Percentiles rank a stretch among this genome's conserved stretches.
Conservation (phyloP, 78 protist species). For the Dictyostelium brefeldianum region DNA sequence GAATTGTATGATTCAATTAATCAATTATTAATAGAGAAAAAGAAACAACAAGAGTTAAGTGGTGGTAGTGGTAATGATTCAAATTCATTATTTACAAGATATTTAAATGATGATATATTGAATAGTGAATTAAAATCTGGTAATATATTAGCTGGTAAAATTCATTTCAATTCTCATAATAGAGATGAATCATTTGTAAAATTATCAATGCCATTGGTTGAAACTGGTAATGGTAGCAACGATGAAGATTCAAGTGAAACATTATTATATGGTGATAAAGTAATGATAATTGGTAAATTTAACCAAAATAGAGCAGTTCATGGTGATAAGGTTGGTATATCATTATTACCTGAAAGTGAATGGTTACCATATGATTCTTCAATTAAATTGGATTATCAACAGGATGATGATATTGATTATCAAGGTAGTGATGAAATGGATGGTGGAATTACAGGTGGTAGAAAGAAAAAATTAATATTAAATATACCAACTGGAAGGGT, state of each 20-base stretch:
- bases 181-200: constrained; percentile 61
- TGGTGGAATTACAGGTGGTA: not conserved
- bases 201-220: not conserved
- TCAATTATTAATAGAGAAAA: not conserved
- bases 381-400: not conserved
- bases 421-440: not conserved
- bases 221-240: not conserved
- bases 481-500: constrained; percentile 59
- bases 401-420: not conserved
- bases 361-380: constrained; percentile 22
- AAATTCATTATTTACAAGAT: constrained; percentile 16
- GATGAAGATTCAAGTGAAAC: not conserved
- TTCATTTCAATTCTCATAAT: constrained; percentile 32
- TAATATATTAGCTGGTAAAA: constrained; percentile 33
- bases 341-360: constrained; percentile 42
- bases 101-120: constrained; percentile 62
- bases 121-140: constrained; percentile 59
- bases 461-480: not conserved
- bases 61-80: not conserved
- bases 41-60: not conserved
- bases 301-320: constrained; percentile 51
- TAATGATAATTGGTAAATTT: constrained; percentile 44
- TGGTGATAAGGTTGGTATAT: constrained; percentile 71
- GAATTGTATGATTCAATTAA: constrained; percentile 26
- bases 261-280: constrained; percentile 25